Conservation (phyloP, 352 stramenopile species). For the Pythium guiyangense region DNA sequence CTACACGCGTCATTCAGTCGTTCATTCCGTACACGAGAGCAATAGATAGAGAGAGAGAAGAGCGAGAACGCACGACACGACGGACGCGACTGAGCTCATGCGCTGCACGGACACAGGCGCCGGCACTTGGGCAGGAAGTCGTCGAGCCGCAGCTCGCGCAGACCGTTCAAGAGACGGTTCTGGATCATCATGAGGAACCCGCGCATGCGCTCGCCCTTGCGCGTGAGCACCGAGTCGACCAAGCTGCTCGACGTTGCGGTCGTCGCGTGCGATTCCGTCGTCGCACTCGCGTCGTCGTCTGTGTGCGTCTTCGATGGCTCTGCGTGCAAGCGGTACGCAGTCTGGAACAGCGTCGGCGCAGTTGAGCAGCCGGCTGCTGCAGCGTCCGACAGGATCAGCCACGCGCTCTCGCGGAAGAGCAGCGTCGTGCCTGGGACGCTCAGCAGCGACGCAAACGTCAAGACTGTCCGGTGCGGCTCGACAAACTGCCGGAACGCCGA, state of each 20-base stretch:
- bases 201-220: not conserved
- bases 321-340: not conserved
- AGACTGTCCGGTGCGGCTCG: not conserved
- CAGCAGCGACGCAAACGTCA: constrained; percentile 2
- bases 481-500: constrained; percentile 2
- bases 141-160: not conserved
- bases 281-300: not conserved
- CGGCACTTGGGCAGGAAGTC: not conserved
- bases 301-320: not conserved
- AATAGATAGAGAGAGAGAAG: not conserved
- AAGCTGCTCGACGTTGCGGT: not conserved
- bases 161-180: not conserved
- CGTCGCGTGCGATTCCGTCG: not conserved
- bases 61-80: no score
- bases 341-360: not conserved
- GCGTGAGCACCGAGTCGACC: not conserved
- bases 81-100: no score
- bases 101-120: not conserved
- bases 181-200: constrained; percentile 1
- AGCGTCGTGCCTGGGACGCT: not conserved
- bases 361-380: not conserved
- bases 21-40: not conserved
- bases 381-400: constrained; percentile 7
- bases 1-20: no score
- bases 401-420: constrained; percentile 8